phyloP scores from a whole-genome alignment of 2,329 filamentous ascomycete genomes.

The Monosporascus cannonballus region DNA sequence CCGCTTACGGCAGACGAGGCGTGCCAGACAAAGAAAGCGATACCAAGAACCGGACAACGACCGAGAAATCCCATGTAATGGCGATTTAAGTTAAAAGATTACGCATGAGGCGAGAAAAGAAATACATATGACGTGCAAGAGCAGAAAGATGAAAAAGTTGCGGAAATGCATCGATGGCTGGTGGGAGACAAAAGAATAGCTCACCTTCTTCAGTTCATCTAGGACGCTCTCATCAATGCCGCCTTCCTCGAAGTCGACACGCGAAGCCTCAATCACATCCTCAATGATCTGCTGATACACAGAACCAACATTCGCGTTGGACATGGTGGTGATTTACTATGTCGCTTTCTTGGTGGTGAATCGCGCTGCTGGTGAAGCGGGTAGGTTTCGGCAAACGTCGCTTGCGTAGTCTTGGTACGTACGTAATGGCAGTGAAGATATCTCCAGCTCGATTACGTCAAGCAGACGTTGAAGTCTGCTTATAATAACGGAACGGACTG shows the following conservation, averaged over 20 bases:
- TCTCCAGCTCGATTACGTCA: too few species aligned
- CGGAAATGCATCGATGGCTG: background rate
- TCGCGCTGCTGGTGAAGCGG: background rate
- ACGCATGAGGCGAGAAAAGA: background rate
- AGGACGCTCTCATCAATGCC: constrained; percentile 84
- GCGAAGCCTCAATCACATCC: constrained; percentile 86
- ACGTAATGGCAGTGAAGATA: too few species aligned
- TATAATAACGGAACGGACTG: too few species aligned
- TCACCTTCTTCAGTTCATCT: constrained; percentile 81
- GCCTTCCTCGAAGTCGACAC: constrained; percentile 94
- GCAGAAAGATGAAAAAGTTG: background rate
- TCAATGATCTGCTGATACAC: constrained; percentile 76
- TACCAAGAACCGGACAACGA: background rate
- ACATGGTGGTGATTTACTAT: constrained; percentile 39
- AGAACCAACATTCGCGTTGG: constrained; percentile 57
- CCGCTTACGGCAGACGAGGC: constrained; percentile 17
- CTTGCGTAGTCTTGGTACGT: too few species aligned
- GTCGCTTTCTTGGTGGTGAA: background rate
- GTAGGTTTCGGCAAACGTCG: too few species aligned
- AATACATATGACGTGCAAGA: background rate
- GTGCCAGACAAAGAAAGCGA: constrained; percentile 12
- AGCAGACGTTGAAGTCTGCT: too few species aligned
- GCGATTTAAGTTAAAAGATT: too few species aligned
- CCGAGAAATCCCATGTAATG: too few species aligned
- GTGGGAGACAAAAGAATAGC: constrained; percentile 26